Evolutionary conservation across 2,329 filamentous ascomycete species (phyloP).

Genomic region (Raffaelea ambrosiae): DNA sequence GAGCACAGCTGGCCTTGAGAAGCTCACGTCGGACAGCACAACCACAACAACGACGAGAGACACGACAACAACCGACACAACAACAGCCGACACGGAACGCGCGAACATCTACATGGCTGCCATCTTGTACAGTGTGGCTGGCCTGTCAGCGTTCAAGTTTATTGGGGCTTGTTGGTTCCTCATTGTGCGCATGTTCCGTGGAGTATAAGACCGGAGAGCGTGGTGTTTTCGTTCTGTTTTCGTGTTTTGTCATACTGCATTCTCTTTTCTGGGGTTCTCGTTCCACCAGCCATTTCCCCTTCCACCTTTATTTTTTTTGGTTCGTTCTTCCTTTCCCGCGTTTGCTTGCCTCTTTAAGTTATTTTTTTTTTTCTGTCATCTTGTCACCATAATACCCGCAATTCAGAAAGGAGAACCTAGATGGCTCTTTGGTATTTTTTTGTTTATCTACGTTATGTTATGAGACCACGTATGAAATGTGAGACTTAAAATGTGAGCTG

Average conservation of each 20-base stretch:
- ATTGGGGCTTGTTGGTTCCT: constrained; percentile 87
- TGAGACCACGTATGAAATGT: too few relatives aligned
- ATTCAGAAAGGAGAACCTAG: constrained; percentile 2
- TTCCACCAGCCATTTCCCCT: too few relatives aligned
- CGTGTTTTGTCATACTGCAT: neutral
- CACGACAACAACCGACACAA: too few relatives aligned
- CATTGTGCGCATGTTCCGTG: constrained; percentile 76
- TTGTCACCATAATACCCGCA: constrained; percentile 9
- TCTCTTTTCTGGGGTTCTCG: neutral
- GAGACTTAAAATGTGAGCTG: too few relatives aligned
- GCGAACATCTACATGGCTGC: constrained; percentile 79
- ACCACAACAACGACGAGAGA: neutral
- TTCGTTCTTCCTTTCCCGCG: neutral
- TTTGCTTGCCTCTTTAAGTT: neutral
- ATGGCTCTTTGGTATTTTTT: too few relatives aligned
- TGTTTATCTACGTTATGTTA: too few relatives aligned
- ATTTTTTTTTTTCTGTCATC: neutral
- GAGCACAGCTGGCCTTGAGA: constrained; percentile 73
- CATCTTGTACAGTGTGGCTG: constrained; percentile 84
- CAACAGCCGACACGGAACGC: constrained; percentile 23
- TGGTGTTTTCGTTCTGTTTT: neutral
- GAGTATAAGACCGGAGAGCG: constrained; percentile 33
- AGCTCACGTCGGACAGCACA: constrained; percentile 35
- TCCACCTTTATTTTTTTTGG: neutral
- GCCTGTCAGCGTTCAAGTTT: constrained; percentile 76